Evolutionary conservation across 2,329 filamentous ascomycete species (phyloP), one percentile per base, ranked within the genome.

Genomic region (Exophiala mesophila): DNA sequence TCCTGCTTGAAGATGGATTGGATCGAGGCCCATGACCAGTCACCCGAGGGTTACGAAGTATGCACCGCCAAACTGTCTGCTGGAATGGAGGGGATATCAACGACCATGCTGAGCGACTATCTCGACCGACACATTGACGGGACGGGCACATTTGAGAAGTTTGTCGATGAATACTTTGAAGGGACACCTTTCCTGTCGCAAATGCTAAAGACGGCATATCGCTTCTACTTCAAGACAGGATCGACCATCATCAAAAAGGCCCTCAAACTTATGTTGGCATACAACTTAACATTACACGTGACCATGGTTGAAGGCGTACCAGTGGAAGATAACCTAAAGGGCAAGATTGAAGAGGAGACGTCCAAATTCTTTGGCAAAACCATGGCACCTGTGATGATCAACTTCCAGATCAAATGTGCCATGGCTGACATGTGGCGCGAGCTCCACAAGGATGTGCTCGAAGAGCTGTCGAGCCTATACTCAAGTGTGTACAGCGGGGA

Each of bases 341-440:
- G 89, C 52, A 83, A 86, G 69, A 90, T 97, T 52, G 81, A 90
- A 38, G 85, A 92, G 58, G 80, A 86, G 58, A 78, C 83, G 40
- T 94, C 88, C 54, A 92, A 87, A 63, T 96, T 84, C 73, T 83
- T 78, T 57, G 89, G 89, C 59, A 90, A 90, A 72, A 89, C 84
- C 24, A 82, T 95, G 50, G 90, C 90, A 12, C 90, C 90, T 9
- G 89, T 96, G 62, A 94, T 97, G 89, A 94, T 97, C 78, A 97
- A 96, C 74, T 96, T 96, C 78, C 88, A 96, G 71, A 88, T 97
- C 73, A 97, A 97, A 77, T 92, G 86, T 59, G 89, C 89, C 41
- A 82, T 97, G 69, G 90, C 89, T 54, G 88, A 94, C 59, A 94
- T 96, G 87, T 97, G 90, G 90, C 88, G 90, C 53, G 89, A 95